Conservation (phyloP, 1,284 basidiomycete genomes). For the Leccinum griseonigrum region DNA sequence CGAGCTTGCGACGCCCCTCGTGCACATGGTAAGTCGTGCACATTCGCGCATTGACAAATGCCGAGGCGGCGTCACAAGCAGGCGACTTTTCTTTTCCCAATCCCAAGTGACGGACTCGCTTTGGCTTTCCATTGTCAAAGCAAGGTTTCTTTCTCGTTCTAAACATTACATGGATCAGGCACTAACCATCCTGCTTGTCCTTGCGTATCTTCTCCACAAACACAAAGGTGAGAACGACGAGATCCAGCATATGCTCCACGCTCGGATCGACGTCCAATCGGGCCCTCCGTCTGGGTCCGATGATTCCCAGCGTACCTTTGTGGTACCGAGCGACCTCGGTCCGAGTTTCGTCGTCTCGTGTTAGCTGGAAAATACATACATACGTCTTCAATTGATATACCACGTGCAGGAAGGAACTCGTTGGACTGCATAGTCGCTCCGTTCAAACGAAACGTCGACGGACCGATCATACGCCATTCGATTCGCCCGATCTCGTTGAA, state of each 20-base stretch:
- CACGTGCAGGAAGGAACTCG: constrained; percentile 27
- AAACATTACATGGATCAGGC: too few relatives aligned
- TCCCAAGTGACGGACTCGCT: too few relatives aligned
- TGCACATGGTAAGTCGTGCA: too few relatives aligned
- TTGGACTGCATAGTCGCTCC: constrained; percentile 20
- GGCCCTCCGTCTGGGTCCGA: constrained; percentile 23
- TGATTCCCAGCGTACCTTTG: constrained; percentile 18
- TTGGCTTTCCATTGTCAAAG: too few relatives aligned
- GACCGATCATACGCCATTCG: constrained; percentile 25
- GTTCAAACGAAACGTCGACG: constrained; percentile 24
- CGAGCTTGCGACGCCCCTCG: too few relatives aligned
- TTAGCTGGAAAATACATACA: constrained; percentile 16
- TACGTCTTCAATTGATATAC: constrained; percentile 7
- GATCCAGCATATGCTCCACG: constrained; percentile 37
- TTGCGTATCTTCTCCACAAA: constrained; percentile 38
- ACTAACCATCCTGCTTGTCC: constrained; percentile 23
- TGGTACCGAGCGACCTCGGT: constrained; percentile 32
- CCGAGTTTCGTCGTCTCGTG: constrained; percentile 15
- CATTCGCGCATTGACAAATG: too few relatives aligned
- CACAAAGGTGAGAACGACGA: constrained; percentile 42
- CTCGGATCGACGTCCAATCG: constrained; percentile 34
- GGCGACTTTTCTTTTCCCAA: too few relatives aligned
- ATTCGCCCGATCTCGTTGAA: constrained; percentile 27
- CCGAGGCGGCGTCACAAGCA: too few relatives aligned
- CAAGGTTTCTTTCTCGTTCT: not conserved